Evolutionary conservation across 139 green algal species (phyloP), one percentile per base, ranked within the genome.

Genomic region (Coelastrella sp.): DNA sequence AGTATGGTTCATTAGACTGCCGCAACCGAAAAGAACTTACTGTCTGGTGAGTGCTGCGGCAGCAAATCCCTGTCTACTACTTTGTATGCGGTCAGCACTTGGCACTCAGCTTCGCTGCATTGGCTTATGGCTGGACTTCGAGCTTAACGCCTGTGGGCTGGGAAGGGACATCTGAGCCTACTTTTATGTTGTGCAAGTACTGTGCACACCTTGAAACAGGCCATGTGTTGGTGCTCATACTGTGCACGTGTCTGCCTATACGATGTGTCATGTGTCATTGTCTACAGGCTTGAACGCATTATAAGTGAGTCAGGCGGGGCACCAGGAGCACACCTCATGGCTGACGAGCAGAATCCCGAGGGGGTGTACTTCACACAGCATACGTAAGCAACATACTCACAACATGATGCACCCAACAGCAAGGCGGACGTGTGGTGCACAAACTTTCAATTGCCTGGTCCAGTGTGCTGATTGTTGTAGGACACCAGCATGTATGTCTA

Each of bases 201-300:
- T n/a, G n/a, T n/a, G n/a, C n/a, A n/a, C n/a, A n/a, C n/a, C n/a
- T n/a, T n/a, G n/a, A n/a, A n/a, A n/a, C n/a, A n/a, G n/a, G n/a
- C n/a, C n/a, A n/a, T n/a, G n/a, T n/a, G n/a, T n/a, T n/a, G n/a
- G n/a, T n/a, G n/a, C n/a, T n/a, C n/a, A n/a, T n/a, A 57, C 17
- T 57, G 48, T 57, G 1, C 17, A 64, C 53, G 2, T 32, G 53
- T 6, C n/a, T 71, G 32, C 32, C 19, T 25, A 27, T 30, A 27
- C 43, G 34, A 19, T 79, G 41, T n/a, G 38, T 25, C 9, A 5
- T 11, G 41, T 62, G 69, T 57, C 13, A 2, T 27, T 53, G 32
- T 7, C 30, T 60, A 7, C 76, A 92, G 89, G 89, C 76, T 92
- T 30, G 89, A 92, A 50, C 86, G 82, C 50, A 35, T 92, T 0